Conservation (phyloP, 257 asterid species). For the Solanum okadae region DNA sequence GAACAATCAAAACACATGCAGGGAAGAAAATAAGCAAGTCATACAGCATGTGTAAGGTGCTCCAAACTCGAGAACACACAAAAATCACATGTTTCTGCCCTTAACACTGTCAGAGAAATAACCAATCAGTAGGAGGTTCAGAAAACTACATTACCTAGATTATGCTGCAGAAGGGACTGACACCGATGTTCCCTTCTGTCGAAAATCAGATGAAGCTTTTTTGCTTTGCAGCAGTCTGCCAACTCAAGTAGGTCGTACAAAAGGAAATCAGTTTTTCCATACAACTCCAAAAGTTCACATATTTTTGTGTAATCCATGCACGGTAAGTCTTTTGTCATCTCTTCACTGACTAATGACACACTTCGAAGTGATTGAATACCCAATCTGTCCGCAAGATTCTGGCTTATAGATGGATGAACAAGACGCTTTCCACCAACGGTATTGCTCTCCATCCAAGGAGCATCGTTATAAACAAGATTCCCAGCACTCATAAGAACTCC, state of each 20-base stretch:
- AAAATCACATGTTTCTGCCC: neutral
- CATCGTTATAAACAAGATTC: constrained; percentile 86
- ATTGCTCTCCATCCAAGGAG: constrained; percentile 83
- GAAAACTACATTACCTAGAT: constrained; percentile 59
- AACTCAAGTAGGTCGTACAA: constrained; percentile 86
- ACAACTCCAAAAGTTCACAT: constrained; percentile 60
- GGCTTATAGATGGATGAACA: constrained; percentile 71
- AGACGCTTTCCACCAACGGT: constrained; percentile 61
- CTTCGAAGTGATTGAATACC: constrained; percentile 87
- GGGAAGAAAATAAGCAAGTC: neutral
- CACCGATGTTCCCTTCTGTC: constrained; percentile 93
- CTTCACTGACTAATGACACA: constrained; percentile 80
- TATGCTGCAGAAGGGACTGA: constrained; percentile 84
- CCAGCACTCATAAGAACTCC: constrained; percentile 67
- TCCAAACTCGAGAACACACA: neutral
- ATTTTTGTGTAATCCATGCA: constrained; percentile 89
- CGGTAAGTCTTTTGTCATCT: constrained; percentile 77
- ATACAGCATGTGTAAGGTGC: neutral
- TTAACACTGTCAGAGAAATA: neutral
- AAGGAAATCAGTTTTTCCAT: constrained; percentile 68
- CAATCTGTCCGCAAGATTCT: constrained; percentile 64
- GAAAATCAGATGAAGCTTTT: constrained; percentile 77
- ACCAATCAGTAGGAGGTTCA: neutral
- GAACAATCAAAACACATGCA: neutral
- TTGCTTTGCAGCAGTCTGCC: constrained; percentile 96